These are phyloP conservation scores for Parastagonospora nodorum DNA, from an alignment of 2,329 filamentous ascomycete species.

Conservation along the genomic window DNA sequence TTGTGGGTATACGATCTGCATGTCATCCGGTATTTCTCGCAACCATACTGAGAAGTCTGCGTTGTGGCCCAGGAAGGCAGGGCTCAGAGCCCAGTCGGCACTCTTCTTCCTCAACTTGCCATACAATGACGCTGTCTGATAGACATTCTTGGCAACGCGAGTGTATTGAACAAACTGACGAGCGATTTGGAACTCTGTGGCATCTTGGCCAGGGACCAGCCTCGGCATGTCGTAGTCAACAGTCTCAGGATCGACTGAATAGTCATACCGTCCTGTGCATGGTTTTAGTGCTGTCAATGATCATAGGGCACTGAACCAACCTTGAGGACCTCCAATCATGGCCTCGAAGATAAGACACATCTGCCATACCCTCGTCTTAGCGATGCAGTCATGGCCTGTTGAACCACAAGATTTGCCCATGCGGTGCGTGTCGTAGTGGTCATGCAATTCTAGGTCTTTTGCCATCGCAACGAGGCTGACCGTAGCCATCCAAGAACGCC, in stretches of 20 bases:
- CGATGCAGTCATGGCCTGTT: conserved; percentile 73
- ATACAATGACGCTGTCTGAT: conserved; percentile 76
- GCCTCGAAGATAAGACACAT: conserved; percentile 82
- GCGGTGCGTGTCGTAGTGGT: conserved; percentile 81
- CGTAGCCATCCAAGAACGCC: conserved; percentile 94
- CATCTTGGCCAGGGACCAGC: conserved; percentile 69
- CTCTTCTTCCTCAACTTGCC: conserved; percentile 73
- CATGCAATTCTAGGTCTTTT: conserved; percentile 86
- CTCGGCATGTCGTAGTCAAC: conserved; percentile 74
- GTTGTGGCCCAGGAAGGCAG: conserved; percentile 79
- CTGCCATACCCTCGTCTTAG: conserved; percentile 90
- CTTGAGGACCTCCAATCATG: conserved; percentile 93
- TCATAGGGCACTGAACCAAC: conserved; percentile 52
- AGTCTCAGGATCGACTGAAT: conserved; percentile 73
- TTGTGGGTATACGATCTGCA: conserved; percentile 75
- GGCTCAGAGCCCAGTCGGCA: conserved; percentile 86
- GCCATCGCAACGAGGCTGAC: conserved; percentile 93
- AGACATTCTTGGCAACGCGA: conserved; percentile 76
- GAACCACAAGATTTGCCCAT: conserved; percentile 73
- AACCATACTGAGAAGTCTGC: conserved; percentile 78
- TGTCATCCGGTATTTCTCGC: conserved; percentile 74
- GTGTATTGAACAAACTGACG: conserved; percentile 84
- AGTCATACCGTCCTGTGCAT: conserved; percentile 68
- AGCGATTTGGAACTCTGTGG: conserved; percentile 76
- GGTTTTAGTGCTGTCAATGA: conserved; percentile 8